phyloP scores from a whole-genome alignment of 179 eudicot genomes.

The Carnegiea gigantea region DNA sequence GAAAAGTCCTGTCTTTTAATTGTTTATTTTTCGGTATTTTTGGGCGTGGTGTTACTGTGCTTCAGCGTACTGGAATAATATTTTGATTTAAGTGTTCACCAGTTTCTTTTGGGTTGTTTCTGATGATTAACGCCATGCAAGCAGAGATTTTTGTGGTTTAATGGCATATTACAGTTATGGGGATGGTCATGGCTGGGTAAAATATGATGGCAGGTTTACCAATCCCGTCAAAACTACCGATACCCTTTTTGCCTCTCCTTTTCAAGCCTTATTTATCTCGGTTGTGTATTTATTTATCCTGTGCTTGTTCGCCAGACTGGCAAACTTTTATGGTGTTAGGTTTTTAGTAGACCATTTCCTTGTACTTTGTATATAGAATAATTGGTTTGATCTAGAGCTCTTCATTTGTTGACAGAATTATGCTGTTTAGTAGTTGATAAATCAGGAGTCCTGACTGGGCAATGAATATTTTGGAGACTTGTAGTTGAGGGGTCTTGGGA shows the following conservation, averaged over 20 bases:
- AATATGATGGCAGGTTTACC: not conserved
- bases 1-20: not conserved
- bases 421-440: not conserved
- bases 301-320: slow-evolving; percentile 46
- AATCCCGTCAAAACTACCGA: slow-evolving; percentile 30
- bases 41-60: not conserved
- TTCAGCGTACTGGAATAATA: not conserved
- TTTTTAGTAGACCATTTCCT: slow-evolving; percentile 58
- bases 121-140: not conserved
- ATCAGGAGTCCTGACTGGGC: not conserved
- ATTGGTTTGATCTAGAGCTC: slow-evolving; percentile 6
- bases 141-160: not conserved
- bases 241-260: slow-evolving; percentile 60
- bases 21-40: not conserved
- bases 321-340: slow-evolving; percentile 52
- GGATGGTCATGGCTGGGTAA: slow-evolving; percentile 17
- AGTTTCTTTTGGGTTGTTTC: slow-evolving; percentile 7
- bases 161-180: not conserved
- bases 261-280: slow-evolving; percentile 54
- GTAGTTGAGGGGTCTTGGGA: not conserved
- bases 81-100: not conserved
- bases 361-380: not conserved
- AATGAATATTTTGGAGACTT: not conserved
- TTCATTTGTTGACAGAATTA: not conserved
- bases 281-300: slow-evolving; percentile 51